phyloP scores from a whole-genome alignment of 192 early-diverging fungal species.

The Phycomyces blakesleeanus region DNA sequence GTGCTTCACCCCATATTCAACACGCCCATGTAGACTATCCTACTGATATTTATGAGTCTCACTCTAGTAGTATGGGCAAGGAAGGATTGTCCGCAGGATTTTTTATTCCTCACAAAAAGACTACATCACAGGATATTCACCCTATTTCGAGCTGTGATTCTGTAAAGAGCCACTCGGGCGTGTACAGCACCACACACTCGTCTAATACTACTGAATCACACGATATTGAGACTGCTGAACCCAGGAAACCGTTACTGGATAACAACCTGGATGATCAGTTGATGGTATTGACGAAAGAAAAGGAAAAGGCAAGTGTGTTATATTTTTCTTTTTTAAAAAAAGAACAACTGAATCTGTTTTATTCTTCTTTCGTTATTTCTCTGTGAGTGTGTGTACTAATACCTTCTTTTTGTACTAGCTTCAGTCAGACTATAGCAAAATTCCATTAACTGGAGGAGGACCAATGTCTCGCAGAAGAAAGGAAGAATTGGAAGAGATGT shows the following conservation, averaged over 20 bases:
- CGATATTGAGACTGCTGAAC: conserved; percentile 17
- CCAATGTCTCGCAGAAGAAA: conserved; percentile 41
- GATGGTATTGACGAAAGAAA: conserved; percentile 42
- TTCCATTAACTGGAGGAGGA: conserved; percentile 49
- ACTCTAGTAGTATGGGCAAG: too few relatives aligned
- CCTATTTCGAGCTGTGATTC: neutral
- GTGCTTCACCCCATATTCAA: conserved; percentile 15
- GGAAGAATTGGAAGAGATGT: conserved; percentile 46
- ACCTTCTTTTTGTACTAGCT: conserved; percentile 28
- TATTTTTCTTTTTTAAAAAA: too few relatives aligned
- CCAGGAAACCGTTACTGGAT: too few relatives aligned
- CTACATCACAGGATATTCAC: neutral
- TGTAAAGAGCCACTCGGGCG: neutral
- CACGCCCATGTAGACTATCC: neutral
- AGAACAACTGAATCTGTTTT: neutral
- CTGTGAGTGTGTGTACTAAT: neutral
- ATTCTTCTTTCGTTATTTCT: neutral
- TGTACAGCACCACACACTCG: neutral
- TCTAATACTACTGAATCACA: neutral
- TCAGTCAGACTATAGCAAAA: conserved; percentile 46
- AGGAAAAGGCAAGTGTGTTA: conserved; percentile 28
- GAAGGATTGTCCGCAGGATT: too few relatives aligned
- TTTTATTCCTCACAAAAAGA: neutral
- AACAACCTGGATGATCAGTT: conserved; percentile 34
- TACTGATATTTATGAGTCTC: too few relatives aligned